A percentile compares a stretch with the other conserved stretches of the same genome.
phyloP scores from a whole-genome alignment of 2,329 filamentous ascomycete species.

The Aspergillus unguis region DNA sequence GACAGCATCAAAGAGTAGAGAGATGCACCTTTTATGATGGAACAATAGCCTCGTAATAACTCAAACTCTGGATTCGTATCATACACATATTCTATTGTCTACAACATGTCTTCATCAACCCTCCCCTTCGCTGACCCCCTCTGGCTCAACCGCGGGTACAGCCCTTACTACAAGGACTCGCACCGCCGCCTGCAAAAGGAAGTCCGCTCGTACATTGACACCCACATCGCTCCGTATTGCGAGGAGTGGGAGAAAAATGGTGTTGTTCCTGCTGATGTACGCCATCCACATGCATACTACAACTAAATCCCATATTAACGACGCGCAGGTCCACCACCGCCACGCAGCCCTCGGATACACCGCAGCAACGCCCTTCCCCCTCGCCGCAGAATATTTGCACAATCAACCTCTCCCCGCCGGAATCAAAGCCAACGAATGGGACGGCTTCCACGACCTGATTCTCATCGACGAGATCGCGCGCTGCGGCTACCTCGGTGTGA shows the following conservation, averaged over 20 bases:
- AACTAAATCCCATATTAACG: not conserved
- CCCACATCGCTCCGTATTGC: slow-evolving; percentile 22
- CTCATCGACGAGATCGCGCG: slow-evolving; percentile 39
- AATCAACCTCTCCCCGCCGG: slow-evolving; percentile 26
- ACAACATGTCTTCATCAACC: not conserved
- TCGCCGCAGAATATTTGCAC: slow-evolving; percentile 17
- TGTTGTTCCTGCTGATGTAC: slow-evolving; percentile 25
- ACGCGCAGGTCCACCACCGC: slow-evolving; percentile 13
- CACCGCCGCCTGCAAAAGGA: slow-evolving; percentile 23
- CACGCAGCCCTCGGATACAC: slow-evolving; percentile 23
- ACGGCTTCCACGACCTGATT: slow-evolving; percentile 39
- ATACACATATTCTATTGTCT: not conserved
- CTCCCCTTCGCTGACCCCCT: slow-evolving; percentile 25
- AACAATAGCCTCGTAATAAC: not conserved
- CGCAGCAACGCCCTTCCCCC: slow-evolving; percentile 19
- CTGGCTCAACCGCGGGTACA: slow-evolving; percentile 21
- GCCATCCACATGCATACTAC: not conserved
- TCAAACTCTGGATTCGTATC: not conserved
- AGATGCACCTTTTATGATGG: not conserved
- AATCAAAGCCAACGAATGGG: slow-evolving; percentile 32
- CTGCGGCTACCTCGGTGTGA: slow-evolving; percentile 31
- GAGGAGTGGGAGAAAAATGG: slow-evolving; percentile 27
- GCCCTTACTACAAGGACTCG: slow-evolving; percentile 24
- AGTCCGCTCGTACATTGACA: slow-evolving; percentile 26
- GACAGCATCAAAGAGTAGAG: not conserved